These are phyloP conservation scores for Ammopiptanthus mongolicus DNA, from an alignment of 306 rosid genomes.

Conservation along the genomic window DNA sequence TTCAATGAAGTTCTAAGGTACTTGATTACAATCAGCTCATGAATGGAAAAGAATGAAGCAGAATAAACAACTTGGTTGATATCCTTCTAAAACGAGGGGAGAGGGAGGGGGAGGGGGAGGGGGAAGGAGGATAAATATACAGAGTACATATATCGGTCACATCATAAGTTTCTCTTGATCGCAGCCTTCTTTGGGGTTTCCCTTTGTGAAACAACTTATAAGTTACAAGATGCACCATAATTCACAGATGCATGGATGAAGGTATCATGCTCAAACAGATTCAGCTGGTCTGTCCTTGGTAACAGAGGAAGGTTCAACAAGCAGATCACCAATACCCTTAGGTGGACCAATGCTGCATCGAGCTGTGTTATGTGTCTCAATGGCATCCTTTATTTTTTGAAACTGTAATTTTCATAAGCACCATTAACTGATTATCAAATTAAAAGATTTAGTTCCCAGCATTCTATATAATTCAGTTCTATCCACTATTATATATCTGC, in stretches of 20 bases:
- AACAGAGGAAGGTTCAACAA: constrained; percentile 42
- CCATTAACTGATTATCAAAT: constrained; percentile 6
- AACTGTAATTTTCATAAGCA: constrained; percentile 51
- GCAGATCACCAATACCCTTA: constrained; percentile 62
- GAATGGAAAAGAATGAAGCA: constrained; percentile 50
- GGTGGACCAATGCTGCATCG: constrained; percentile 99
- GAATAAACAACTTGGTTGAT: constrained; percentile 20
- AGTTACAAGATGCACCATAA: constrained; percentile 22
- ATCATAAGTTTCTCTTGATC: constrained; percentile 13
- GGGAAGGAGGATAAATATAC: constrained; percentile 35
- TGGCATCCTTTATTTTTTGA: constrained; percentile 95
- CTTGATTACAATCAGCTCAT: constrained; percentile 31
- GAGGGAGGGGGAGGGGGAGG: background rate
- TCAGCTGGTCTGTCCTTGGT: constrained; percentile 51
- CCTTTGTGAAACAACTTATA: constrained; percentile 4
- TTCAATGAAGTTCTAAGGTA: constrained; percentile 27
- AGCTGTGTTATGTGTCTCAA: constrained; percentile 78
- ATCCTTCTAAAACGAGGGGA: constrained; percentile 19
- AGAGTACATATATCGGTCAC: constrained; percentile 33
- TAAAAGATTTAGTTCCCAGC: background rate
- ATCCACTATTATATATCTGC: background rate
- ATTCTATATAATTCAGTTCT: background rate
- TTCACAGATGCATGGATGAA: background rate
- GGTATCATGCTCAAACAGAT: constrained; percentile 38
- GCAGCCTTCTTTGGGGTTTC: constrained; percentile 7